These are phyloP conservation scores for Cytospora mali DNA, from an alignment of 2,329 filamentous ascomycete species.

Conservation along the genomic window DNA sequence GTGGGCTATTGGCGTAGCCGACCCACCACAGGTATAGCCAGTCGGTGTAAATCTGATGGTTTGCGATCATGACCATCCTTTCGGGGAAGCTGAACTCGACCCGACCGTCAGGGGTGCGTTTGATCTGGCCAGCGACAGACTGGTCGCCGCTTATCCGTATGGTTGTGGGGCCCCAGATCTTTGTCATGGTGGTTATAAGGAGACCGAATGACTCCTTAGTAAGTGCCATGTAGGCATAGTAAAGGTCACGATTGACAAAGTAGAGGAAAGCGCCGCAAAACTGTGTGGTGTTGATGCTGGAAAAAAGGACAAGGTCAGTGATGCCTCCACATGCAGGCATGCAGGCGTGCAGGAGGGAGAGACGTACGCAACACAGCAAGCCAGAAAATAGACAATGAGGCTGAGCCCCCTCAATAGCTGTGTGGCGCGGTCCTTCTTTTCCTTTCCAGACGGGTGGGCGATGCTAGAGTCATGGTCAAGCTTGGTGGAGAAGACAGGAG, in stretches of 20 bases:
- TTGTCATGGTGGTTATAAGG: slow-evolving; percentile 75
- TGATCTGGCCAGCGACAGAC: slow-evolving; percentile 75
- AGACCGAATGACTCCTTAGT: slow-evolving; percentile 85
- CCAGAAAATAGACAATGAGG: slow-evolving; percentile 55
- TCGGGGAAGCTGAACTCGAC: slow-evolving; percentile 81
- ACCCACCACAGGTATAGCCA: slow-evolving; percentile 96
- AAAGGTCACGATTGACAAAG: slow-evolving; percentile 73
- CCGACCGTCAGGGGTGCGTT: slow-evolving; percentile 68
- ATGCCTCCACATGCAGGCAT: too few species aligned
- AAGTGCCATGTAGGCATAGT: slow-evolving; percentile 83
- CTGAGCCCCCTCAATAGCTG: slow-evolving; percentile 56
- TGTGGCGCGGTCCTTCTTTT: slow-evolving; percentile 52
- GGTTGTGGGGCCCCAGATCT: slow-evolving; percentile 84
- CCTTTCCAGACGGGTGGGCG: slow-evolving; percentile 57
- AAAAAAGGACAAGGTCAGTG: slow-evolving; percentile 13
- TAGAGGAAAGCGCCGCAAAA: slow-evolving; percentile 77
- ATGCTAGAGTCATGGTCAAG: slow-evolving; percentile 27
- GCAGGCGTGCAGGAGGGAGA: background rate
- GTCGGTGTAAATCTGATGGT: slow-evolving; percentile 90
- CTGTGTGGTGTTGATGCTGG: slow-evolving; percentile 70
- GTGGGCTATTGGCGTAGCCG: slow-evolving; percentile 74
- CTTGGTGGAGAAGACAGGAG: slow-evolving; percentile 35
- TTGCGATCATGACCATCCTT: slow-evolving; percentile 80
- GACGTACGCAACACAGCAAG: slow-evolving; percentile 53
- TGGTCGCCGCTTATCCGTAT: slow-evolving; percentile 83